Evolutionary conservation across 2,329 filamentous ascomycete genomes (phyloP), one percentile per base, ranked within the genome.

Genomic region (Macrophomina pseudophaseolina): DNA sequence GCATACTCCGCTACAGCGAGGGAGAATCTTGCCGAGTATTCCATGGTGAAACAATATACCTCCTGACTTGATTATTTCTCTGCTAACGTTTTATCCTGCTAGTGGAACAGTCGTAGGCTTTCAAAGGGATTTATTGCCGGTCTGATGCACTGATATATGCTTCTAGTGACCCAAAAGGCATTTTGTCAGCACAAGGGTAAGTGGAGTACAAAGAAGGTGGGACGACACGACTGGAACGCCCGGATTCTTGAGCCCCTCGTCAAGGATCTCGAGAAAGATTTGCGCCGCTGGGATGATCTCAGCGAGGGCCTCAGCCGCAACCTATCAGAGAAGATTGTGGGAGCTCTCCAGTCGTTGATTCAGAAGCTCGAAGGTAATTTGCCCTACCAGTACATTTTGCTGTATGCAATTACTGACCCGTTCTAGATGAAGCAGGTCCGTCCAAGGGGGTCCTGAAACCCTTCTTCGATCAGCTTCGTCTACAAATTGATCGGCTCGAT

Each of bases 381-480:
- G 4, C 4, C 30, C 30, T 33, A 6, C 4, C 4, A 6, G 5
- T 3, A n/a, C n/a, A 14, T 52, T 32, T 32, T 18, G 6, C 16
- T 9, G 14, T 54, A 9, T 38, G 49, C 9, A 18, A 23, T 5
- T 23, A 23, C 52, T 54, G 1, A 54, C 18, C 3, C 6, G 9
- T 5, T 52, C 40, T 40, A 18, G 4, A 12, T 6, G n/a, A 33
- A 30, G 23, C 52, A 5, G 38, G 38, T 30, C 54, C 54, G 1
- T 44, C 54, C 3, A 28, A 16, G 1, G 8, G 6, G 3, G 7
- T 54, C 28, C 14, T 40, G 3, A 40, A 46, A 0, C 40, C 40
- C 0, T 48, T 66, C 28, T 68, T 18, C 4, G 16, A n/a, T 2
- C n/a, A n/a, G 5, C 38, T 71, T 65, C 67, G n/a, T 65, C 68